A percentile compares a stretch with the other conserved stretches of the same genome.
Conservation (phyloP, 768 basidiomycete species). For the Peribolospora kevripleyi region DNA sequence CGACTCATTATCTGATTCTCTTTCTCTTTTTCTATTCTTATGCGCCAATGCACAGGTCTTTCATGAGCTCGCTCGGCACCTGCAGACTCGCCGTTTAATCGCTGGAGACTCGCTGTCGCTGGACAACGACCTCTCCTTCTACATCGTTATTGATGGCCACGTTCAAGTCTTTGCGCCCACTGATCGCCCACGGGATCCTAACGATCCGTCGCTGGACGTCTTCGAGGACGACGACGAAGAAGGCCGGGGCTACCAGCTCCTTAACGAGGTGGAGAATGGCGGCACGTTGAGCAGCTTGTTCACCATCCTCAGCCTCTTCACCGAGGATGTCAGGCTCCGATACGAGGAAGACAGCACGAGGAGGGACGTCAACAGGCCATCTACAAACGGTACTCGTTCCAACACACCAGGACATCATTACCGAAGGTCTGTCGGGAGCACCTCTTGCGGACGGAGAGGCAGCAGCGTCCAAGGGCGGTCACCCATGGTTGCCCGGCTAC, state of each 20-base stretch:
- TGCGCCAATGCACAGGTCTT: constrained; percentile 37
- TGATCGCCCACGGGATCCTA: neutral
- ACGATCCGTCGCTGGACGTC: neutral
- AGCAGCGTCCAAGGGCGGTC: no score
- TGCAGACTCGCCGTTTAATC: constrained; percentile 82
- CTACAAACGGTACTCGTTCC: no score
- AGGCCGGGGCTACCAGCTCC: constrained; percentile 82
- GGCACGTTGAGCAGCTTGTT: constrained; percentile 89
- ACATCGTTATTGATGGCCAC: constrained; percentile 92
- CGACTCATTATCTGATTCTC: neutral
- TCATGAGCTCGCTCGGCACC: constrained; percentile 83
- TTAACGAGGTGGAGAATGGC: constrained; percentile 88
- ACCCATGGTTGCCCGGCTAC: no score
- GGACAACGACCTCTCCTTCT: constrained; percentile 81
- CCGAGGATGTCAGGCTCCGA: constrained; percentile 40
- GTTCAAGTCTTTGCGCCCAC: constrained; percentile 63
- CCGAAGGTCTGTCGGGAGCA: no score
- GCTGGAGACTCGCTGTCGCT: constrained; percentile 85
- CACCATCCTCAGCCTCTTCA: constrained; percentile 88
- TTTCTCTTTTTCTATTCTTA: neutral
- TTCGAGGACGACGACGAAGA: constrained; percentile 57
- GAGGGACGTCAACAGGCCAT: constrained; percentile 11
- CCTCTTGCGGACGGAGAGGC: no score
- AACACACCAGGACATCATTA: no score
- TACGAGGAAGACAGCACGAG: constrained; percentile 42